A percentile compares a stretch with the other conserved stretches of the same genome.
phyloP scores from a whole-genome alignment of 192 early-diverging fungal species.

The Cetraspora pellucida region DNA sequence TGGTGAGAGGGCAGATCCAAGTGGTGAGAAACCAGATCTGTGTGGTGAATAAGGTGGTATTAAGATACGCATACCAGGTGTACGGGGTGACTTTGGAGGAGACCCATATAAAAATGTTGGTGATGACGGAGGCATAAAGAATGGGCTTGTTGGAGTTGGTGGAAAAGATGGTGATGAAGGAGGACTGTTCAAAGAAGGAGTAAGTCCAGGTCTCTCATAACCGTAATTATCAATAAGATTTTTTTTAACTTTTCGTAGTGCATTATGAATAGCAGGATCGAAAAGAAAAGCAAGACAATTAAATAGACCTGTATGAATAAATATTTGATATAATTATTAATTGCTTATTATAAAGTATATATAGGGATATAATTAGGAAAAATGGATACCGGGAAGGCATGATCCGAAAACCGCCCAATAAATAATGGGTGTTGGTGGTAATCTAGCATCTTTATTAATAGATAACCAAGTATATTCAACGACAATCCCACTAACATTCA shows the following conservation, averaged over 20 bases:
- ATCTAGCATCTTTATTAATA: not conserved
- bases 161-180: not conserved
- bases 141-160: not conserved
- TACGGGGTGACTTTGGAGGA: not conserved
- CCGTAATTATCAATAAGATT: constrained; percentile 21
- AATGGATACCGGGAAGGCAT: not conserved
- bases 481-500: constrained; percentile 18
- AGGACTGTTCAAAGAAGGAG: not conserved
- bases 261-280: constrained; percentile 27
- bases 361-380: not conserved
- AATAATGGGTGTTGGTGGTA: not conserved
- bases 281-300: constrained; percentile 27
- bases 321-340: not conserved
- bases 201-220: not conserved
- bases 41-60: not conserved
- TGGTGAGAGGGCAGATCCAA: not conserved
- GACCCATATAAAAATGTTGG: not conserved
- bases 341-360: not conserved
- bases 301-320: not conserved
- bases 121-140: not conserved
- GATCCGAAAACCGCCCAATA: constrained; percentile 7
- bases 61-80: not conserved
- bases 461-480: not conserved
- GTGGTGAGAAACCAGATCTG: not conserved
- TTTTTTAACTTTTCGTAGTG: constrained; percentile 20